Percentiles rank a stretch among this genome's conserved stretches.
These are phyloP conservation scores for Pleurotus salmoneostramineus DNA, from an alignment of 768 basidiomycete species.

Conservation along the genomic window DNA sequence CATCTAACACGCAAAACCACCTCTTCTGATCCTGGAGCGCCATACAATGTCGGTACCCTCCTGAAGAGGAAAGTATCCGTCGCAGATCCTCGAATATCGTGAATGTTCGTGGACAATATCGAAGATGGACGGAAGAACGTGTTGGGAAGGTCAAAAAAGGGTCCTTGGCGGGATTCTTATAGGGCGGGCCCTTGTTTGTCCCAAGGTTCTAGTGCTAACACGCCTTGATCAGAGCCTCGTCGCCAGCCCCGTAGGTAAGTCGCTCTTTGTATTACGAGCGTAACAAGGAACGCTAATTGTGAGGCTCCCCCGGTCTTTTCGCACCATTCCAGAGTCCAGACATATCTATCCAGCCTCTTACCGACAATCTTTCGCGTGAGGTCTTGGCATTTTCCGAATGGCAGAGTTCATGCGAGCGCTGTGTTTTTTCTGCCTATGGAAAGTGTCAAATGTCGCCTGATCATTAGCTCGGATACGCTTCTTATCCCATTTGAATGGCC, in stretches of 20 bases:
- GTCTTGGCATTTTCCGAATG: neutral
- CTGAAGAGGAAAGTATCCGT: constrained; percentile 22
- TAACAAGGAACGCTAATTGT: neutral
- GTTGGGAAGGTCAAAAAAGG: neutral
- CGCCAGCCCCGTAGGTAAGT: neutral
- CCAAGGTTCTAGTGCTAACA: neutral
- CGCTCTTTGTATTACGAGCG: neutral
- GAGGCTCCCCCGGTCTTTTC: neutral
- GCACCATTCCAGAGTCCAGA: neutral
- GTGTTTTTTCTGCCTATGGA: neutral
- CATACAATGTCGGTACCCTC: constrained; percentile 13
- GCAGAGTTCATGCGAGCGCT: neutral
- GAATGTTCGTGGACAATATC: constrained; percentile 16
- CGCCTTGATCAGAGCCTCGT: neutral
- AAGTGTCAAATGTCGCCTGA: neutral
- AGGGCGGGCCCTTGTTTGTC: neutral
- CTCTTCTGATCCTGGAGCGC: constrained; percentile 20
- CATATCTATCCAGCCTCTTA: neutral
- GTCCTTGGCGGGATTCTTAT: neutral
- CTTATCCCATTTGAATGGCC: constrained; percentile 4
- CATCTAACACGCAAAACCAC: constrained; percentile 26
- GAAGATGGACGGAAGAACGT: constrained; percentile 7
- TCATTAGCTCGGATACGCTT: constrained; percentile 1
- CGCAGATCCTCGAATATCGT: constrained; percentile 12
- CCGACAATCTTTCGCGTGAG: constrained; percentile 1